These are phyloP conservation scores for Plasmopara viticola DNA, from an alignment of 352 stramenopile species.

Conservation along the genomic window DNA sequence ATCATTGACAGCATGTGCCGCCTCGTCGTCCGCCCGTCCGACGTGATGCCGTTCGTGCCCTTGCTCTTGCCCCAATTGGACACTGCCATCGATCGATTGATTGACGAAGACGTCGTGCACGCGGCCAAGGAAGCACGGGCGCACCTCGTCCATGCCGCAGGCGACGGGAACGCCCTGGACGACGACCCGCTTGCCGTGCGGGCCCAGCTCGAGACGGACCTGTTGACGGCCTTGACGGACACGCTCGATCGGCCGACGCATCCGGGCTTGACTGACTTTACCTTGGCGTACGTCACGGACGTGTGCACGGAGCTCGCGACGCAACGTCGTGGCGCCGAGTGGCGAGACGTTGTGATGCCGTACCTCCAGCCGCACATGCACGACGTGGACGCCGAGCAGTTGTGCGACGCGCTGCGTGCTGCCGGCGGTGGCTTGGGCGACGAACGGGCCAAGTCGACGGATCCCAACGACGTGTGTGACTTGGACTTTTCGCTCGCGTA, in stretches of 20 bases:
- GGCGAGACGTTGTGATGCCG: constrained; percentile 39
- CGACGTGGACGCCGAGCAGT: constrained; percentile 36
- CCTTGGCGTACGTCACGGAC: constrained; percentile 52
- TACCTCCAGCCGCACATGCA: constrained; percentile 59
- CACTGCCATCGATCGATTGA: constrained; percentile 86
- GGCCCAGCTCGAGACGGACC: constrained; percentile 38
- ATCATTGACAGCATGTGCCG: constrained; percentile 93
- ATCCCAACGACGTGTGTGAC: constrained; percentile 68
- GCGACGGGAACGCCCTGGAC: constrained; percentile 41
- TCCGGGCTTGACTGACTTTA: constrained; percentile 43
- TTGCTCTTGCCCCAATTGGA: constrained; percentile 90
- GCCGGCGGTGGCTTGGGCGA: constrained; percentile 47
- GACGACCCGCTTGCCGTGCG: constrained; percentile 54
- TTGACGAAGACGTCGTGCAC: constrained; percentile 88
- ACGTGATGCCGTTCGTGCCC: constrained; percentile 89
- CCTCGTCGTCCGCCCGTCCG: constrained; percentile 78
- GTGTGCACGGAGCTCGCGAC: constrained; percentile 56
- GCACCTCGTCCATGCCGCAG: constrained; percentile 51
- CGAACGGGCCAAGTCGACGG: constrained; percentile 45
- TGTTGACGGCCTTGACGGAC: constrained; percentile 39
- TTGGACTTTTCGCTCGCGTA: constrained; percentile 71
- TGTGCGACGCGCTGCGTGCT: constrained; percentile 45
- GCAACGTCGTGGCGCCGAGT: constrained; percentile 52
- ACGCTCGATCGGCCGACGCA: constrained; percentile 43
- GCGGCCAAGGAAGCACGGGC: constrained; percentile 48